These are phyloP conservation scores for Zygosaccharomyces gambellarensis DNA, from an alignment of 805 yeast species.

Conservation along the genomic window DNA sequence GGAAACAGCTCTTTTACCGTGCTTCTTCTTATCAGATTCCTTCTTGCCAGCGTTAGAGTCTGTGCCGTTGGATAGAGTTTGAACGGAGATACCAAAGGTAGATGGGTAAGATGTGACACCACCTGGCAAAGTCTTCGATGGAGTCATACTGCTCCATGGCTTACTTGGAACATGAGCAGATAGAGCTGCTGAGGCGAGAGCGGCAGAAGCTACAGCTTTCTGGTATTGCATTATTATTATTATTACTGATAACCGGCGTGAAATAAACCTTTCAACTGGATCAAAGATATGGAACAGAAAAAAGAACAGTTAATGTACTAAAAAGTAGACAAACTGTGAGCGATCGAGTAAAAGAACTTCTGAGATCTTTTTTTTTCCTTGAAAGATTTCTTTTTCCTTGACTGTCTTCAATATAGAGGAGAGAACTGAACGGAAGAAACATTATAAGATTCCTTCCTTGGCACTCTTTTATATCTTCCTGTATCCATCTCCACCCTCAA, in stretches of 20 bases:
- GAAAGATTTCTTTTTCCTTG: neutral
- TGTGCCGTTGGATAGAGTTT: slow-evolving; percentile 42
- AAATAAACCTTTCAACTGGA: neutral
- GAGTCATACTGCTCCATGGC: slow-evolving; percentile 71
- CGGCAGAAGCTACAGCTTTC: slow-evolving; percentile 37
- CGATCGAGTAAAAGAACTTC: neutral
- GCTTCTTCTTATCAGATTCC: slow-evolving; percentile 27
- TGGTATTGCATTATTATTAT: slow-evolving; percentile 41
- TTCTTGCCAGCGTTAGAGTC: slow-evolving; percentile 33
- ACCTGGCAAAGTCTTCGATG: slow-evolving; percentile 49
- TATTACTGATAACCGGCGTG: neutral
- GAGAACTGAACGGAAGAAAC: neutral
- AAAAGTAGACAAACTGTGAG: neutral
- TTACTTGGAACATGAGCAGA: slow-evolving; percentile 65
- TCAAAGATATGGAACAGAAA: neutral
- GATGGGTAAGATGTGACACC: slow-evolving; percentile 52
- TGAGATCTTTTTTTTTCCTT: too few species aligned
- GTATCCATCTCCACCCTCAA: slow-evolving; percentile 1
- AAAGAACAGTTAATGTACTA: neutral
- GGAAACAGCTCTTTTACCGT: slow-evolving; percentile 42
- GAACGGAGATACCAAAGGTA: slow-evolving; percentile 65
- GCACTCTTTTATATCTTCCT: neutral
- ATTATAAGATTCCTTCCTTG: neutral
- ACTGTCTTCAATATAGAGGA: neutral
- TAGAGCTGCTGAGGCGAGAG: slow-evolving; percentile 44